phyloP scores from a whole-genome alignment of 1,139 yeast species.

The Pichia sp. region DNA sequence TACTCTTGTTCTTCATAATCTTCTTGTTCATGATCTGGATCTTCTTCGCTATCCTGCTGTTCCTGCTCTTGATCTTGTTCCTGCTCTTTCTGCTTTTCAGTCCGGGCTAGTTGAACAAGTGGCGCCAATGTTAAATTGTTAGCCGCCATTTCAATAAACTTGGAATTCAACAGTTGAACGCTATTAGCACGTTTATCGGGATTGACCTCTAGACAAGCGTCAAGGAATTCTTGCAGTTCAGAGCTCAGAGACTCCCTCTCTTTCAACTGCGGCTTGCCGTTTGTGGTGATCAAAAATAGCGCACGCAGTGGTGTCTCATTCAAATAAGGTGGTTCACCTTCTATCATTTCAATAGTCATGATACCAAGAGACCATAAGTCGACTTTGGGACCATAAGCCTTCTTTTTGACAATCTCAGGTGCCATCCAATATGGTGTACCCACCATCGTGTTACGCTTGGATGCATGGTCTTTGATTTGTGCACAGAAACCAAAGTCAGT shows the following conservation, averaged over 20 bases:
- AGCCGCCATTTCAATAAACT: constrained; percentile 70
- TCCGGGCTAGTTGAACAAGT: constrained; percentile 78
- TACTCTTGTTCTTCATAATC: constrained; percentile 1
- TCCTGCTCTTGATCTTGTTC: constrained; percentile 32
- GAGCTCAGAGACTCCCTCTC: constrained; percentile 79
- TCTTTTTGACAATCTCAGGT: constrained; percentile 91
- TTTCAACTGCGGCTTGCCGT: constrained; percentile 89
- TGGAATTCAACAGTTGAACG: constrained; percentile 63
- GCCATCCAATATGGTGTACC: constrained; percentile 99
- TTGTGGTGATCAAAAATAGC: constrained; percentile 85
- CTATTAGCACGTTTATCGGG: constrained; percentile 84
- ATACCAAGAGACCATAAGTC: constrained; percentile 98
- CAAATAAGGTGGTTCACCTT: constrained; percentile 96
- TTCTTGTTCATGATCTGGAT: constrained; percentile 32
- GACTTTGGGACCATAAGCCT: constrained; percentile 95
- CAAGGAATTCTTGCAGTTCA: constrained; percentile 63
- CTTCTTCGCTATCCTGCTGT: not conserved
- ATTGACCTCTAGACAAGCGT: constrained; percentile 79
- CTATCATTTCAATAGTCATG: constrained; percentile 97
- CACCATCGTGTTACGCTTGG: constrained; percentile 94
- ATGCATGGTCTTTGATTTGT: constrained; percentile 78
- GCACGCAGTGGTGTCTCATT: constrained; percentile 94
- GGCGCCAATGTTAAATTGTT: constrained; percentile 77
- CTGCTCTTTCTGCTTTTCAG: constrained; percentile 61
- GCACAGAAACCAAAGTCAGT: constrained; percentile 95